Evolutionary conservation across 257 asterid species (phyloP), one percentile per base, ranked within the genome.

Genomic region (Solanum megistacrolobum): DNA sequence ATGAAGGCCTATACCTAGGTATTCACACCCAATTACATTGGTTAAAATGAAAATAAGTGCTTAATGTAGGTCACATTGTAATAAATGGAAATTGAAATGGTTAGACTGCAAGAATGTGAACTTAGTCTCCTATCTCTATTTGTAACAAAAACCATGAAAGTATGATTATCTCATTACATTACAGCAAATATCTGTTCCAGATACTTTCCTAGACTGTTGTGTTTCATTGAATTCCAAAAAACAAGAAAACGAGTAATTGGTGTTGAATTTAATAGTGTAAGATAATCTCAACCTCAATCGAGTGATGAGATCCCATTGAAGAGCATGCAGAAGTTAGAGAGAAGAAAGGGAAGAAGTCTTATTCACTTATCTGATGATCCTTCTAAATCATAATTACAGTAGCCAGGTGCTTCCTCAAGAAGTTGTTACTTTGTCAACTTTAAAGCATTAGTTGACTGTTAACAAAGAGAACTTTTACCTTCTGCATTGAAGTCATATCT

Each of bases 401-500:
- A 25, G 85, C 68, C 31, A 81, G 68, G 27, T 48, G 69, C 85
- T 43, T 79, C 66, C 68, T 43, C 38, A 27, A 43, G 27, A 81
- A 81, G 38, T 46, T 43, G 66, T 48, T 29, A 18, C 39, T 81
- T 46, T 46, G 38, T 27, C 20, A 29, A 81, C 85, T 81, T 79
- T 48, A 81, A 81, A 46, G 68, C 69, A 46, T 52, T 81, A 48
- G 84, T 29, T 46, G 39, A 46, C 68, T 81, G 25, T 18, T 81
- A 58, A 81, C 16, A 81, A 29, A 81, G 7, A 83, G 88, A 20
- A 72, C 18, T 72, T 79, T 87, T 92, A 97, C 99, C 99, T 94
- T 90, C 12, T 91, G 88, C 73, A 90, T 34, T 79, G 98, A 93
- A 91, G 92, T 89, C 89, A 94, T 88, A 92, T 94, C 94, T 91